Conservation (phyloP, 2,329 filamentous ascomycete species). For the Hypoxylon sp. region DNA sequence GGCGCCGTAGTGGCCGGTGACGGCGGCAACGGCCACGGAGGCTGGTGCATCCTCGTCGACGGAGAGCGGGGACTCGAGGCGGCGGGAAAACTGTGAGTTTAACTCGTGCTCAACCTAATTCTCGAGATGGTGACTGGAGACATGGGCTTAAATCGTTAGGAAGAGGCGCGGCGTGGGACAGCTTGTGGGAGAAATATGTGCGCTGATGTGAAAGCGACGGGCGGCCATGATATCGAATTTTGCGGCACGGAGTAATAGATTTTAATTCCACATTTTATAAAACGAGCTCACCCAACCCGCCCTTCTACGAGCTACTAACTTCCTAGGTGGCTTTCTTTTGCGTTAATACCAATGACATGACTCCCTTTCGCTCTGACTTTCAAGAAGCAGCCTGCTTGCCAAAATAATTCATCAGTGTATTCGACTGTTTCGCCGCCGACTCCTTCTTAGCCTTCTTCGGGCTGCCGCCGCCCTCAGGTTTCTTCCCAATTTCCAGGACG, state of each 20-base stretch:
- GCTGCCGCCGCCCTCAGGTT: conserved; percentile 53
- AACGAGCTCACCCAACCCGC: neutral
- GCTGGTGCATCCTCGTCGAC: conserved; percentile 91
- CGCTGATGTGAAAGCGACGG: conserved; percentile 30
- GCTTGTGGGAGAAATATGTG: conserved; percentile 36
- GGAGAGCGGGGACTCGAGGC: conserved; percentile 74
- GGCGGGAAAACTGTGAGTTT: conserved; percentile 64
- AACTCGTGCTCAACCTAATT: conserved; percentile 3
- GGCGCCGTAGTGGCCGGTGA: conserved; percentile 75
- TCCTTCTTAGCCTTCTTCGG: conserved; percentile 52
- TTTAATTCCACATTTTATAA: conserved; percentile 6
- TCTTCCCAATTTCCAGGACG: conserved; percentile 70
- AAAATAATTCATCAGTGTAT: conserved; percentile 69
- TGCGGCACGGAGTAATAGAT: conserved; percentile 14
- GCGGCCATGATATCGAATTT: conserved; percentile 4
- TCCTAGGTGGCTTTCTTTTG: neutral
- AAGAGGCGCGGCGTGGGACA: conserved; percentile 33
- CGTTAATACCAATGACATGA: neutral
- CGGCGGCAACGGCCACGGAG: conserved; percentile 75
- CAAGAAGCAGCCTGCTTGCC: conserved; percentile 52
- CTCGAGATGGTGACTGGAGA: neutral
- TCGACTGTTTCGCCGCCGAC: conserved; percentile 60
- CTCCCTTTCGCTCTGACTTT: neutral
- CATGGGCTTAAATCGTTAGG: conserved; percentile 36
- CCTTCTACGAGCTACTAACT: neutral